Percentiles rank a stretch among this genome's conserved stretches.
These are phyloP conservation scores for Polytolypa hystricis DNA, from an alignment of 2,329 filamentous ascomycete species.

Conservation along the genomic window DNA sequence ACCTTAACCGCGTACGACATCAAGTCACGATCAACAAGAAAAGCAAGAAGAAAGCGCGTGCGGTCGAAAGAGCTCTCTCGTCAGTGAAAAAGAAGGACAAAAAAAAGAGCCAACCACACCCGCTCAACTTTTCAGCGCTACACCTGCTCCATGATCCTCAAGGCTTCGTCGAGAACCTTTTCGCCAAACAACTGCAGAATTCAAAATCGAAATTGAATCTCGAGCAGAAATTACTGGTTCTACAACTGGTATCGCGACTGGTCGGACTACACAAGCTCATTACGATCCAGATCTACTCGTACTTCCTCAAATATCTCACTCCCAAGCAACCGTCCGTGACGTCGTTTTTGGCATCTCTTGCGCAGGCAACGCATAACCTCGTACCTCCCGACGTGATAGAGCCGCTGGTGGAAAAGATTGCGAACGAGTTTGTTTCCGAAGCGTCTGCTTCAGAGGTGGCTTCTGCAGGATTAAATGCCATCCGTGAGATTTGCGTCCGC, in stretches of 20 bases:
- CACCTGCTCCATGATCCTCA: constrained; percentile 92
- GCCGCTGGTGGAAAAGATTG: constrained; percentile 85
- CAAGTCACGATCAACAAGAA: constrained; percentile 93
- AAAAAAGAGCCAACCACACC: constrained; percentile 78
- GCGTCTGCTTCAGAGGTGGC: constrained; percentile 83
- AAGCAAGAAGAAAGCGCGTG: constrained; percentile 72
- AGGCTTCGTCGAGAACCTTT: constrained; percentile 80
- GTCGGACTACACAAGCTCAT: constrained; percentile 89
- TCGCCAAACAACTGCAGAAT: constrained; percentile 82
- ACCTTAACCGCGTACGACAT: constrained; percentile 73
- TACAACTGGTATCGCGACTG: constrained; percentile 82
- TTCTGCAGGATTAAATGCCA: constrained; percentile 83
- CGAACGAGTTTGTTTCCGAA: constrained; percentile 96
- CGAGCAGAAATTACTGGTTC: constrained; percentile 78
- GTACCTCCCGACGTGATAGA: constrained; percentile 89
- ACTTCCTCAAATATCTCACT: constrained; percentile 86
- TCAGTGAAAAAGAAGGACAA: constrained; percentile 72
- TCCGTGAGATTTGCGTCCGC: constrained; percentile 82
- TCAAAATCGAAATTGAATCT: constrained; percentile 73
- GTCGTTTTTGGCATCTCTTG: constrained; percentile 81
- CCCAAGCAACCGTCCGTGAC: constrained; percentile 84
- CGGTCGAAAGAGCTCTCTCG: constrained; percentile 68
- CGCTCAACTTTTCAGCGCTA: constrained; percentile 89
- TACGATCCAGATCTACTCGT: constrained; percentile 83
- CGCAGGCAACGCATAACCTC: constrained; percentile 80